Evolutionary conservation across 192 early-diverging fungal species (phyloP), one percentile per base, ranked within the genome.

Genomic region (Mortierella antarctica): DNA sequence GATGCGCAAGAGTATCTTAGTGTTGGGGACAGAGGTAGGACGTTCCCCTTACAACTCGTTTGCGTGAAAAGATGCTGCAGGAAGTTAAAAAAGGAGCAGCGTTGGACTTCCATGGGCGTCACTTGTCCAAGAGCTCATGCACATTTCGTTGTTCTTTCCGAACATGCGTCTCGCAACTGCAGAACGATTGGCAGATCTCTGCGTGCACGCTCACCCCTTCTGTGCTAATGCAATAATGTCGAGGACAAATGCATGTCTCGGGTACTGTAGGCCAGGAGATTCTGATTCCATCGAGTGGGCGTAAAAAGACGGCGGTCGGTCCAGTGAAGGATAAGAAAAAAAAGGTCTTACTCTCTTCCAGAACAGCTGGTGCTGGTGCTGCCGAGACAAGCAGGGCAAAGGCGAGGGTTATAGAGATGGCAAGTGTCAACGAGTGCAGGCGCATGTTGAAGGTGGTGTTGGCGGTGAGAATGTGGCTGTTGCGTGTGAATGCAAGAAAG

Each of bases 271-370:
- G 31, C 31, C 7, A 59, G 42, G 40, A 41, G 5, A 59, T 31
- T 7, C 14, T 31, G 42, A 39, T 23, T 31, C 40, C 39, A 58
- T 10, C 7, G 41, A 31, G 39, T 39, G 39, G 31, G 31, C 31
- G 31, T 31, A 31, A 58, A 61, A 46, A 46, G 59, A 45, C 13
- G 5, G 13, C n/a, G 62, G 51, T 50, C 23, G 2, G 50, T 40
- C 39, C 15, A 14, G 44, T 50, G 50, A 52, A 52, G n/a, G 40
- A 53, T 39, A 53, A 52, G 17, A 57, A 44, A 46, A 49, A 45
- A 56, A 67, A 56, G 18, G 8, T 18, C 66, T 69, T 69, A 69
- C 67, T 69, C 67, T 69, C 67, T 11, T 60, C 11, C 9, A 46
- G n/a, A 1, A 52, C 51, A 54, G 50, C 66, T 5, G 66, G 66